Percentiles rank a stretch among this genome's conserved stretches.
These are phyloP conservation scores for Cudoniella acicularis DNA, from an alignment of 495 filamentous ascomycete genomes.

Conservation along the genomic window DNA sequence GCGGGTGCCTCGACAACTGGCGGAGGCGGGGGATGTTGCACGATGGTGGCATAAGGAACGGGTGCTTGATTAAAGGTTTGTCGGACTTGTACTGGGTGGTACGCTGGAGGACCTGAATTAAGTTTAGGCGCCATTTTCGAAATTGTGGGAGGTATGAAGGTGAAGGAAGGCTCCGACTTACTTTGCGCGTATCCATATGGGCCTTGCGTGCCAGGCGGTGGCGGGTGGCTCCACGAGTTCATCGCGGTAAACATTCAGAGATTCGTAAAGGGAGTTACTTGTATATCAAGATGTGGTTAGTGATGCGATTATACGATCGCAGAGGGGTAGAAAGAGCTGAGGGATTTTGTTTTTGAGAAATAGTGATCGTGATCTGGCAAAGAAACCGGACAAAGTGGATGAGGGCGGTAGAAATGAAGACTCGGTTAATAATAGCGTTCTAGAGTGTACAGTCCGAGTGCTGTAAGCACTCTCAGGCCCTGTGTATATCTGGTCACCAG, in stretches of 20 bases:
- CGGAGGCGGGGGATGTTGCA: conserved; percentile 19
- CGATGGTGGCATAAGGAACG: conserved; percentile 45
- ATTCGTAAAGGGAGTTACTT: neutral
- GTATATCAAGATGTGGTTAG: conserved; percentile 18
- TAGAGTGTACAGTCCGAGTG: no score
- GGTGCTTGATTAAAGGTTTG: conserved; percentile 27
- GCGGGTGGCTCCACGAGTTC: conserved; percentile 24
- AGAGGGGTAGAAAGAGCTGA: conserved; percentile 5
- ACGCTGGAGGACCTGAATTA: conserved; percentile 35
- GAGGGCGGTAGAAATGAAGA: conserved; percentile 17
- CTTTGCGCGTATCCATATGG: conserved; percentile 20
- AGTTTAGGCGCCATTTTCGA: conserved; percentile 12
- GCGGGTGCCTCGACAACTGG: conserved; percentile 22
- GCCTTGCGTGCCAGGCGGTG: conserved; percentile 22
- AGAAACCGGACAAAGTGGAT: conserved; percentile 16
- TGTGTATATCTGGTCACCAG: neutral
- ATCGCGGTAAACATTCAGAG: conserved; percentile 20
- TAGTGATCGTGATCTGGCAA: conserved; percentile 2
- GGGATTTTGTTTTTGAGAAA: neutral
- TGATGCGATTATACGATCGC: conserved; percentile 11
- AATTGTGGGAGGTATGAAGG: conserved; percentile 2
- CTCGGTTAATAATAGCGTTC: neutral
- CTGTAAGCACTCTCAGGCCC: neutral
- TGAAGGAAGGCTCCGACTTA: conserved; percentile 9
- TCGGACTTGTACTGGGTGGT: conserved; percentile 43